Percentiles rank a stretch among this genome's conserved stretches.
phyloP scores from a whole-genome alignment of 2,329 filamentous ascomycete genomes.

The Tothia fuscella region DNA sequence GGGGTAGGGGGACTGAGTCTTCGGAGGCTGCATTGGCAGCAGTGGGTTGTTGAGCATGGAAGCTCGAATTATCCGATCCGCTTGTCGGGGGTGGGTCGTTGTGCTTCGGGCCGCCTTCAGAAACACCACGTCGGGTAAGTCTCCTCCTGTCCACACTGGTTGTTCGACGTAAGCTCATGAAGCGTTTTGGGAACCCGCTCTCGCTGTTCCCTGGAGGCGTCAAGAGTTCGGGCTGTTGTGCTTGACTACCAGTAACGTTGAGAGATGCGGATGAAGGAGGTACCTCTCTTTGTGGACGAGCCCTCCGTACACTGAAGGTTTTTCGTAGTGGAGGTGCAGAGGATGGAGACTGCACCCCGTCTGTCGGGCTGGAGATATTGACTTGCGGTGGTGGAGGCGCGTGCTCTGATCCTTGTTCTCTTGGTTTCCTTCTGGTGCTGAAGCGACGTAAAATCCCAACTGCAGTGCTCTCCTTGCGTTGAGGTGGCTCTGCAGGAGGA shows the following conservation, averaged over 20 bases:
- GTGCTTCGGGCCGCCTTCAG: constrained; percentile 40
- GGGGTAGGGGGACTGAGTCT: constrained; percentile 31
- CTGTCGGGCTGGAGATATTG: constrained; percentile 66
- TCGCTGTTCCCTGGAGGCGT: constrained; percentile 58
- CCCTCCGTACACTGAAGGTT: constrained; percentile 72
- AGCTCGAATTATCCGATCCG: constrained; percentile 54
- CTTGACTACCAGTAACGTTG: constrained; percentile 47
- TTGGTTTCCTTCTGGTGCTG: constrained; percentile 60
- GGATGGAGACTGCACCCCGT: constrained; percentile 34
- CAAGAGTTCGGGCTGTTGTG: constrained; percentile 67
- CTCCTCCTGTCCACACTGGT: constrained; percentile 57
- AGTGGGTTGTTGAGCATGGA: constrained; percentile 11
- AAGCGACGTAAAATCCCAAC: constrained; percentile 77
- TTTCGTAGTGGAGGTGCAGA: constrained; percentile 50
- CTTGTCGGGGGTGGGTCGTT: constrained; percentile 61
- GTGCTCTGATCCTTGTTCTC: constrained; percentile 31
- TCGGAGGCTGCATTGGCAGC: constrained; percentile 3
- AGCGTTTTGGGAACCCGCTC: constrained; percentile 32
- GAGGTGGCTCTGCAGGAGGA: constrained; percentile 39
- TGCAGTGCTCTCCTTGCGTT: constrained; percentile 67
- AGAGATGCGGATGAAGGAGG: constrained; percentile 39
- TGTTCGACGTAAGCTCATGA: constrained; percentile 65
- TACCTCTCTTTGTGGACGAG: constrained; percentile 37
- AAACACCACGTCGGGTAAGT: constrained; percentile 41
- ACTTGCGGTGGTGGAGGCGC: constrained; percentile 62